Evolutionary conservation across 345 rosid genomes (phyloP).

Genomic region (Aquilaria malaccensis): DNA sequence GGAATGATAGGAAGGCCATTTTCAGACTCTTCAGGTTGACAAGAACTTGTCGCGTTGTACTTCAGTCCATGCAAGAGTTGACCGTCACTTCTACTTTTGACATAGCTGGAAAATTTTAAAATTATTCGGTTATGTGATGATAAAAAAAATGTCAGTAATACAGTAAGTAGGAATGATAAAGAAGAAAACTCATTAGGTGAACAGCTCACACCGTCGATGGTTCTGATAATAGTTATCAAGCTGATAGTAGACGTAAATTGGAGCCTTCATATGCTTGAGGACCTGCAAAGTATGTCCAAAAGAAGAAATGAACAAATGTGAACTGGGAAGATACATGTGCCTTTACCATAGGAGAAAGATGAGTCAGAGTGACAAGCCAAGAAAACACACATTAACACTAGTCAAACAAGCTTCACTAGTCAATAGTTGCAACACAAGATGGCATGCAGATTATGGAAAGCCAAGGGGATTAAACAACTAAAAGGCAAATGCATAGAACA

Average conservation of each 20-base stretch:
- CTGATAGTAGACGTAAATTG: conserved; percentile 70
- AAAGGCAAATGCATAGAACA: too few relatives aligned
- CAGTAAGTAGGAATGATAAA: neutral
- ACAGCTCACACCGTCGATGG: conserved; percentile 58
- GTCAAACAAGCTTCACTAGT: too few relatives aligned
- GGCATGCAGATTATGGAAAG: neutral
- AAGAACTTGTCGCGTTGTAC: conserved; percentile 44
- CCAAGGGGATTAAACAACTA: neutral
- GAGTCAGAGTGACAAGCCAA: neutral
- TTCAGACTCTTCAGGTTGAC: conserved; percentile 55
- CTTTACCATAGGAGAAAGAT: too few relatives aligned
- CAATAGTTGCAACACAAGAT: too few relatives aligned
- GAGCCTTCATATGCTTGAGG: conserved; percentile 76
- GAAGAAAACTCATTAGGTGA: conserved; percentile 8
- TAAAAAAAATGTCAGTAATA: conserved; percentile 6
- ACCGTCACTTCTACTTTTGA: conserved; percentile 76
- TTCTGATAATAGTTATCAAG: conserved; percentile 88
- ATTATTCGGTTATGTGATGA: neutral
- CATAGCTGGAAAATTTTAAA: conserved; percentile 42
- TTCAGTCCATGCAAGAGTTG: conserved; percentile 56
- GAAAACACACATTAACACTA: neutral
- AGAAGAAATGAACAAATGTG: conserved; percentile 9
- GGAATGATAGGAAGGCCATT: conserved; percentile 64
- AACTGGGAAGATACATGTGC: conserved; percentile 1
- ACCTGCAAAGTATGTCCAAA: conserved; percentile 35